phyloP scores from a whole-genome alignment of 306 rosid genomes.

The Argentina anserina region DNA sequence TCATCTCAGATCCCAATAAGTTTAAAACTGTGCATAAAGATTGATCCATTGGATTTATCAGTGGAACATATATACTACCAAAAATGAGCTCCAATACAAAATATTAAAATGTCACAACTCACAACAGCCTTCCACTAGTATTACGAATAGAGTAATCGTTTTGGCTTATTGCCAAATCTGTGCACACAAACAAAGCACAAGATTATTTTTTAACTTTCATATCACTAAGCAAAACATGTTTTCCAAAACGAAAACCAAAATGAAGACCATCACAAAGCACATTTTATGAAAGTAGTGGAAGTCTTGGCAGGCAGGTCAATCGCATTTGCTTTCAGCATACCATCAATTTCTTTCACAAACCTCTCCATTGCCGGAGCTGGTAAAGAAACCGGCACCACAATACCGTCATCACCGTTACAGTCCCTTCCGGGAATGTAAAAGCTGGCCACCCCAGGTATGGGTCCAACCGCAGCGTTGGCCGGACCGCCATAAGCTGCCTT shows the following conservation, averaged over 20 bases:
- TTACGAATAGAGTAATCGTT: not conserved
- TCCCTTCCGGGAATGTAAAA: slow-evolving; percentile 35
- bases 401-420: slow-evolving; percentile 38
- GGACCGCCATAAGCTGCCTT: slow-evolving; percentile 49
- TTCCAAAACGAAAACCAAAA: not conserved
- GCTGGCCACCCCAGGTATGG: slow-evolving; percentile 45
- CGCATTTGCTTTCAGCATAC: not conserved
- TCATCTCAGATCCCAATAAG: too few relatives aligned
- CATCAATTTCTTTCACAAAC: slow-evolving; percentile 32
- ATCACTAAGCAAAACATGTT: not conserved
- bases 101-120: not conserved
- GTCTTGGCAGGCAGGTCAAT: not conserved
- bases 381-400: slow-evolving; percentile 46
- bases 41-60: too few relatives aligned
- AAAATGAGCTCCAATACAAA: too few relatives aligned
- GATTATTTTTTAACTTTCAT: not conserved
- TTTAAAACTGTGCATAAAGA: too few relatives aligned
- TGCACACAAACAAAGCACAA: not conserved
- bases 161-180: not conserved
- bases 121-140: not conserved
- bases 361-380: slow-evolving; percentile 45
- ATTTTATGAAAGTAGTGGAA: not conserved
- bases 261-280: slow-evolving; percentile 1
- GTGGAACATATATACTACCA: too few relatives aligned
- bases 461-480: slow-evolving; percentile 41